Base-by-base conservation (phyloP, 495 filamentous ascomycete species). In the Penicillium canariense region DNA sequence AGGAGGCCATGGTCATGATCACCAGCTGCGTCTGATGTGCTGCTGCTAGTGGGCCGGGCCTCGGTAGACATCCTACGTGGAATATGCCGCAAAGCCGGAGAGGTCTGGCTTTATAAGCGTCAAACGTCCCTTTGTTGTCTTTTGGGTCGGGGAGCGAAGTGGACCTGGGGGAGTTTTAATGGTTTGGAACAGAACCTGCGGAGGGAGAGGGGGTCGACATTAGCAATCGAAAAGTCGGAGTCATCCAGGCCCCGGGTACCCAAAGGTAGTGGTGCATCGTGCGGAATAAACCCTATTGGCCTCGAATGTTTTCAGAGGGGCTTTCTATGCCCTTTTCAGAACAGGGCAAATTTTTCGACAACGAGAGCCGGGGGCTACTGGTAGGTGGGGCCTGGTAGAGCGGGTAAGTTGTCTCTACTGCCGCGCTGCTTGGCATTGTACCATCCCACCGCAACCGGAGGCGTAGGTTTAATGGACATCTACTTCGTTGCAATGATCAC, bases 61-160 rank as follows among this genome's bases (percentile, higher is more conserved):
- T 55, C 57, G 35, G 53, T 62, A 40, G 61, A 65, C 64, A 67
- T 67, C 56, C 53, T 67, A 60, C 44, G 44, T 42, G 38, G 32
- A 42, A 47, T 45, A 7, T 34, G 27, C 28, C 50, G 35, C 44
- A 12, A 25, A 20, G 20, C 38, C 38, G 38, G 22, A 5, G 7
- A 23, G 22, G n/a, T 42, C 11, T 14, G 20, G 18, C 8, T 11
- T 39, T 39, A 3, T 39, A 22, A 39, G 35, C 15, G 18, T 44
- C 9, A 44, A 15, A 6, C 1, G 15, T 20, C 23, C 31, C 6
- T 46, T n/a, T 17, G 7, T 4, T 18, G 31, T 39, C 22, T 43
- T n/a, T 25, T 10, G 23, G 28, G 6, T 50, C 8, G 36, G 14
- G 15, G 14, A 6, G 23, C 12, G 26, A 43, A 26, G 28, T 14